phyloP scores from a whole-genome alignment of 805 yeast genomes.

The Saturnispora zaruensis region DNA sequence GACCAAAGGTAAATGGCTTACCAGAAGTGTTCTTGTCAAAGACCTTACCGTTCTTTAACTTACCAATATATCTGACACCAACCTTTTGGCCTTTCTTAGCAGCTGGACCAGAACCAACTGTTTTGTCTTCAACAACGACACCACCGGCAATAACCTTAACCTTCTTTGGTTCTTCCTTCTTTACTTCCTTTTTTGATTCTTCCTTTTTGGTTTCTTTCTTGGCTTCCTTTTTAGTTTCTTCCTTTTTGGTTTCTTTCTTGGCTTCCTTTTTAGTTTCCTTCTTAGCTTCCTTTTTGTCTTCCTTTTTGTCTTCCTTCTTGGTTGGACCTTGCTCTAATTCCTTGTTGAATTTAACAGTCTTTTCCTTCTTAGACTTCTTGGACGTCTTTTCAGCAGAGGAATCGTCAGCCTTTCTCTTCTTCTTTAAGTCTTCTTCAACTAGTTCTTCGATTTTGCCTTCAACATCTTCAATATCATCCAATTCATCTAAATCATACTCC shows the following conservation, averaged over 20 bases:
- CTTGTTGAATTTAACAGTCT: conserved; percentile 82
- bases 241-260: conserved; percentile 19
- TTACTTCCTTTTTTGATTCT: conserved; percentile 16
- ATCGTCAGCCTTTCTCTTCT: conserved; percentile 26
- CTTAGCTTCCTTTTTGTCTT: conserved; percentile 18
- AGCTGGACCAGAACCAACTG: conserved; percentile 75
- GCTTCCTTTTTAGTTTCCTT: conserved; percentile 22
- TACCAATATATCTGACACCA: conserved; percentile 96
- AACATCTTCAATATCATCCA: conserved; percentile 61
- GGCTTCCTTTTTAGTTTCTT: conserved; percentile 19
- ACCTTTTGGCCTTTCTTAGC: conserved; percentile 87
- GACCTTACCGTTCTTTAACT: conserved; percentile 90
- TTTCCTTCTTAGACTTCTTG: conserved; percentile 38
- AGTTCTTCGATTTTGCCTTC: conserved; percentile 70
- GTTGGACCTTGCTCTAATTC: conserved; percentile 94
- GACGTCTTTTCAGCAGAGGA: conserved; percentile 25
- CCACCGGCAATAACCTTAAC: conserved; percentile 87
- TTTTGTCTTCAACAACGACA: conserved; percentile 86
- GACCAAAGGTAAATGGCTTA: conserved; percentile 83
- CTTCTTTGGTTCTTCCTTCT: conserved; percentile 41
- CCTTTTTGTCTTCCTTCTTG: conserved; percentile 24
- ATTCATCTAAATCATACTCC: conserved; percentile 49
- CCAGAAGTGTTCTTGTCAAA: conserved; percentile 97
- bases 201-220: conserved; percentile 20
- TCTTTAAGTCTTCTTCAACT: conserved; percentile 48